Evolutionary conservation across 345 rosid genomes (phyloP).

Genomic region (Brassica napus): DNA sequence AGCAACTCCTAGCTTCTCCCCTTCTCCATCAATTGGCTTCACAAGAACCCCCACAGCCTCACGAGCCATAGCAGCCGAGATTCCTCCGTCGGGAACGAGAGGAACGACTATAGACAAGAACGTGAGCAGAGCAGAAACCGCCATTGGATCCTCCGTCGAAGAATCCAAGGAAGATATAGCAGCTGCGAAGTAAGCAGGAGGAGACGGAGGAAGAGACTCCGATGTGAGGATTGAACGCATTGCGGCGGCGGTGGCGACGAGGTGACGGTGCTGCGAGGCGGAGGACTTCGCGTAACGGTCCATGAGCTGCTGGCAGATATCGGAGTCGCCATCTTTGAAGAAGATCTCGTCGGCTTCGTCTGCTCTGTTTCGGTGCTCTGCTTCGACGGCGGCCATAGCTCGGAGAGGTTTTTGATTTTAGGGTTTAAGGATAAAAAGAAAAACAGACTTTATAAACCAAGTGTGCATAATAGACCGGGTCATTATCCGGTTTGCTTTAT

Average conservation of each 20-base stretch:
- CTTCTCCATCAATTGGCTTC: conserved; percentile 46
- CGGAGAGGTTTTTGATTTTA: conserved; percentile 10
- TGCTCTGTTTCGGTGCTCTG: conserved; percentile 28
- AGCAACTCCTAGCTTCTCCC: conserved; percentile 51
- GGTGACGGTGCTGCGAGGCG: conserved; percentile 69
- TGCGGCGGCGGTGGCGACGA: conserved; percentile 40
- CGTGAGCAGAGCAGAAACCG: conserved; percentile 64
- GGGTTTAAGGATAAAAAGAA: conserved; percentile 37
- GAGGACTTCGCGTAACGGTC: conserved; percentile 84
- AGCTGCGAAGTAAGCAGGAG: conserved; percentile 76
- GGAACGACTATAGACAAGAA: conserved; percentile 65
- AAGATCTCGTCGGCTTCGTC: conserved; percentile 38
- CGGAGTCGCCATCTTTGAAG: conserved; percentile 50
- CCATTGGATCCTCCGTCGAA: conserved; percentile 54
- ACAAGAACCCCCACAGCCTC: conserved; percentile 70
- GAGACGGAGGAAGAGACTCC: conserved; percentile 61
- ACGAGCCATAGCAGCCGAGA: conserved; percentile 54
- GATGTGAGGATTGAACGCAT: conserved; percentile 80
- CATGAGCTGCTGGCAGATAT: conserved; percentile 83
- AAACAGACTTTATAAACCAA: not conserved
- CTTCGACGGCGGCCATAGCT: conserved; percentile 37
- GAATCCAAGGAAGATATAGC: conserved; percentile 53
- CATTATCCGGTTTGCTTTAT: conserved; percentile 9
- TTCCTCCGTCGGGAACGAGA: conserved; percentile 49
- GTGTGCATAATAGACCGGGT: conserved; percentile 4